phyloP scores from a whole-genome alignment of 192 early-diverging fungal species.

The Umbelopsis sp. region DNA sequence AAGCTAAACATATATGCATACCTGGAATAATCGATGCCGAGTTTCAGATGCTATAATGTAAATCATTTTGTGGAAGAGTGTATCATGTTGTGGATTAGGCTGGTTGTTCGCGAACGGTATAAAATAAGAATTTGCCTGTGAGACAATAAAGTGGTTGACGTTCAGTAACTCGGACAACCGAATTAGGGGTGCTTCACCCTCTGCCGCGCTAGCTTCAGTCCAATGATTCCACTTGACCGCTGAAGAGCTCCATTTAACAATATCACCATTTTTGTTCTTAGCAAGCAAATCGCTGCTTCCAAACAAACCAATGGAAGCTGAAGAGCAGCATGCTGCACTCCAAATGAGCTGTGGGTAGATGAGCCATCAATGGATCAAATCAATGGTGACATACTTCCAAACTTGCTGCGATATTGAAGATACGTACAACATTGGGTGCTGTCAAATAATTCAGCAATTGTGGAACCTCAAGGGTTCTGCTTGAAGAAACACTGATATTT shows the following conservation, averaged over 20 bases:
- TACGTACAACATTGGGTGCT: conserved; percentile 72
- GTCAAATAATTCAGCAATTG: conserved; percentile 77
- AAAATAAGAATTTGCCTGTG: conserved; percentile 71
- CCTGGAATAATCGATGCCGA: conserved; percentile 63
- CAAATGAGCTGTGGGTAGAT: conserved; percentile 58
- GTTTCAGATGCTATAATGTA: conserved; percentile 61
- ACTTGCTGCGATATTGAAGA: neutral
- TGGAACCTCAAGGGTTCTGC: conserved; percentile 73
- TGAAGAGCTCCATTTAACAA: conserved; percentile 67
- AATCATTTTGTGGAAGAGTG: conserved; percentile 42
- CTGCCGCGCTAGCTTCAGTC: conserved; percentile 39
- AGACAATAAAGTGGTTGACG: conserved; percentile 84
- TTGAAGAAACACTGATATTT: conserved; percentile 79
- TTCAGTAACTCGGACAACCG: conserved; percentile 79
- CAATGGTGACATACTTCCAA: neutral
- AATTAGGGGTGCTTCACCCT: conserved; percentile 64
- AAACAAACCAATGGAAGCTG: conserved; percentile 71
- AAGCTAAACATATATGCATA: conserved; percentile 19
- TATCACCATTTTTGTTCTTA: conserved; percentile 67
- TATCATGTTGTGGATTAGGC: conserved; percentile 34
- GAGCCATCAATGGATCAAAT: neutral
- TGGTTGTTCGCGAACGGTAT: conserved; percentile 67
- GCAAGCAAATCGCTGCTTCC: conserved; percentile 67
- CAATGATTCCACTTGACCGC: conserved; percentile 46
- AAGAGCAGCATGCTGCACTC: conserved; percentile 75